Evolutionary conservation across 805 yeast species (phyloP).

Genomic region (Yarrowia sp.): DNA sequence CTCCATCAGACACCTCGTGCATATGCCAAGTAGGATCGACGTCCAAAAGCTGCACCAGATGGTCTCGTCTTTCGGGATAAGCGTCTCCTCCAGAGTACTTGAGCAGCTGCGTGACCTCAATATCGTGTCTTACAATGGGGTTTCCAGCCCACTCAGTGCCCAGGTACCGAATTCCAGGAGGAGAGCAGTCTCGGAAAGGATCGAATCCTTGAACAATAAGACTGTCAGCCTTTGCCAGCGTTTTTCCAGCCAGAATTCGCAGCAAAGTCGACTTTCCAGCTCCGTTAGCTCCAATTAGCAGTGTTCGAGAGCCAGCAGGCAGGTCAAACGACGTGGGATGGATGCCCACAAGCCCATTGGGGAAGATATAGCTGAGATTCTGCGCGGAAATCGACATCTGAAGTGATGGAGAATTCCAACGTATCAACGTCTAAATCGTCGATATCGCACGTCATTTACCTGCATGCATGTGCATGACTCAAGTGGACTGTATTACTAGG

Average conservation of each 20-base stretch:
- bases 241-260: slow-evolving; percentile 87
- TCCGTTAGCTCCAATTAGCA: slow-evolving; percentile 92
- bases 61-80: slow-evolving; percentile 77
- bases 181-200: slow-evolving; percentile 73
- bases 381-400: slow-evolving; percentile 59
- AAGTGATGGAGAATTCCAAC: neutral
- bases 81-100: slow-evolving; percentile 83
- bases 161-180: slow-evolving; percentile 65
- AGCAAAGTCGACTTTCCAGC: slow-evolving; percentile 95
- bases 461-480: slow-evolving; percentile 7
- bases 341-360: slow-evolving; percentile 69
- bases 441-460: neutral
- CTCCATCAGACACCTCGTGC: slow-evolving; percentile 93
- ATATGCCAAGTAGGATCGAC: slow-evolving; percentile 90
- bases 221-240: slow-evolving; percentile 75
- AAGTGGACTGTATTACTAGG: neutral
- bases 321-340: slow-evolving; percentile 66
- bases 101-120: slow-evolving; percentile 80
- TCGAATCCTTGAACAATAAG: slow-evolving; percentile 81
- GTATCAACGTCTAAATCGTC: too few relatives aligned
- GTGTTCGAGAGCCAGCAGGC: slow-evolving; percentile 74
- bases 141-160: slow-evolving; percentile 99
- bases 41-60: slow-evolving; percentile 77
- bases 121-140: slow-evolving; percentile 87
- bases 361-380: slow-evolving; percentile 72